Percentiles rank a stretch among this genome's conserved stretches.
Evolutionary conservation across 2,329 filamentous ascomycete species (phyloP).

Genomic region (Colletotrichum salicis): DNA sequence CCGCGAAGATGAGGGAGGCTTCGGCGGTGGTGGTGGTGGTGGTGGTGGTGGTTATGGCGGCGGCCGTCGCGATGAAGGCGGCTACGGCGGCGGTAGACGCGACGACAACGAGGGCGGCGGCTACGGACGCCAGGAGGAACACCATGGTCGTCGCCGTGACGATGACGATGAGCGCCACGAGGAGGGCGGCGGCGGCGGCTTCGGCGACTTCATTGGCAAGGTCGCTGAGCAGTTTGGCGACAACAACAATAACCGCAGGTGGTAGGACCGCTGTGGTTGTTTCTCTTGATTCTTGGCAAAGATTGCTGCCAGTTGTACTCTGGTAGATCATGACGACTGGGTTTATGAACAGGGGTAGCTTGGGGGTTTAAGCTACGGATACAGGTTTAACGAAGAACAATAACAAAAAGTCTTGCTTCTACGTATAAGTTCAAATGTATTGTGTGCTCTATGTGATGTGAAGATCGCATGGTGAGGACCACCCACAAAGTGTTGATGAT

Average conservation of each 20-base stretch:
- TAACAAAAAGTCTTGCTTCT: conserved; percentile 24
- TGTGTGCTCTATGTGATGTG: background rate
- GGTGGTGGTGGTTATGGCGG: conserved; percentile 38
- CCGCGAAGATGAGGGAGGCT: conserved; percentile 38
- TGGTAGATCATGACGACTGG: conserved; percentile 13
- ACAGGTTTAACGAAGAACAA: conserved; percentile 13
- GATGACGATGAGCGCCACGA: conserved; percentile 32
- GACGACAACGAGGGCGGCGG: conserved; percentile 38
- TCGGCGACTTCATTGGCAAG: conserved; percentile 39
- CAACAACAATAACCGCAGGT: conserved; percentile 34
- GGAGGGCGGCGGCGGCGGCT: conserved; percentile 31
- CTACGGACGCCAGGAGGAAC: conserved; percentile 36
- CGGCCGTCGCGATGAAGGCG: conserved; percentile 37
- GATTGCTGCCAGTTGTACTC: background rate
- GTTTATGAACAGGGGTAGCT: conserved; percentile 5
- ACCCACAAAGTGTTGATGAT: background rate
- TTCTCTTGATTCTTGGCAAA: conserved; percentile 1
- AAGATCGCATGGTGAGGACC: background rate
- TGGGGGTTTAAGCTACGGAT: background rate
- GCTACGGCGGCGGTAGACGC: conserved; percentile 39
- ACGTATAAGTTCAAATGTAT: background rate
- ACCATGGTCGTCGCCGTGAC: conserved; percentile 32
- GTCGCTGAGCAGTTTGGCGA: conserved; percentile 34
- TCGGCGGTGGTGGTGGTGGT: no score
- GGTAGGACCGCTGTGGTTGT: conserved; percentile 13